These are phyloP conservation scores for Tausonia pullulans DNA, from an alignment of 1,284 basidiomycete species.

Conservation along the genomic window DNA sequence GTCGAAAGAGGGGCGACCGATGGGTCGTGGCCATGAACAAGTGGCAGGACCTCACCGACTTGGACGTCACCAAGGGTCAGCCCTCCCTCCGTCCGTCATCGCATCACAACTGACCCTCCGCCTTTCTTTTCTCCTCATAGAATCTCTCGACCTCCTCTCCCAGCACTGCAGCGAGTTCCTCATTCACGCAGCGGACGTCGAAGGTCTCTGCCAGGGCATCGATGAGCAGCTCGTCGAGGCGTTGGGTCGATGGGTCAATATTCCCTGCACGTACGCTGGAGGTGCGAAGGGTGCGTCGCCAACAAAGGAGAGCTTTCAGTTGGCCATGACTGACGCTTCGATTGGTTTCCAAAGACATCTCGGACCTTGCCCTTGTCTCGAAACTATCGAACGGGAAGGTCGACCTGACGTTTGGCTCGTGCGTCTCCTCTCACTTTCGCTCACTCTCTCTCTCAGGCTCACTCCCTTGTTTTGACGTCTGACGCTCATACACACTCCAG, in stretches of 20 bases:
- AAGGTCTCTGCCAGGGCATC: slow-evolving; percentile 93
- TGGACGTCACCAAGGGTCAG: slow-evolving; percentile 73
- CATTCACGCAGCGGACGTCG: slow-evolving; percentile 94
- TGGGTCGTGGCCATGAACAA: slow-evolving; percentile 99
- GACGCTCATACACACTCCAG: slow-evolving; percentile 32
- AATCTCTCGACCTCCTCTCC: slow-evolving; percentile 56
- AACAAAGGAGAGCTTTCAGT: no score
- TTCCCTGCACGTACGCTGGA: slow-evolving; percentile 94
- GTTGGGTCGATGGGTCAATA: slow-evolving; percentile 72
- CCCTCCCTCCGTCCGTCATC: background rate
- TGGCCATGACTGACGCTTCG: background rate
- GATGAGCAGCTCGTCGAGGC: slow-evolving; percentile 74
- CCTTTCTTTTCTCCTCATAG: slow-evolving; percentile 34
- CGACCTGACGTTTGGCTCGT: slow-evolving; percentile 94
- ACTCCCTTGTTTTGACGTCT: background rate
- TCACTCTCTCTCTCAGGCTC: background rate
- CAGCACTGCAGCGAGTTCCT: slow-evolving; percentile 86
- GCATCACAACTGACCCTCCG: background rate
- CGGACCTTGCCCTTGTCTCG: slow-evolving; percentile 76
- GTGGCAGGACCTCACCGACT: slow-evolving; percentile 94
- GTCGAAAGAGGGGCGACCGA: slow-evolving; percentile 58
- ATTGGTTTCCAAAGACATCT: slow-evolving; percentile 47
- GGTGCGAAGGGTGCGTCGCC: slow-evolving; percentile 66
- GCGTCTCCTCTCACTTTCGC: slow-evolving; percentile 22
- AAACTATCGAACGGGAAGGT: slow-evolving; percentile 70